Base-by-base conservation (phyloP, 352 stramenopile genomes). In the Phytopythium litorale region DNA sequence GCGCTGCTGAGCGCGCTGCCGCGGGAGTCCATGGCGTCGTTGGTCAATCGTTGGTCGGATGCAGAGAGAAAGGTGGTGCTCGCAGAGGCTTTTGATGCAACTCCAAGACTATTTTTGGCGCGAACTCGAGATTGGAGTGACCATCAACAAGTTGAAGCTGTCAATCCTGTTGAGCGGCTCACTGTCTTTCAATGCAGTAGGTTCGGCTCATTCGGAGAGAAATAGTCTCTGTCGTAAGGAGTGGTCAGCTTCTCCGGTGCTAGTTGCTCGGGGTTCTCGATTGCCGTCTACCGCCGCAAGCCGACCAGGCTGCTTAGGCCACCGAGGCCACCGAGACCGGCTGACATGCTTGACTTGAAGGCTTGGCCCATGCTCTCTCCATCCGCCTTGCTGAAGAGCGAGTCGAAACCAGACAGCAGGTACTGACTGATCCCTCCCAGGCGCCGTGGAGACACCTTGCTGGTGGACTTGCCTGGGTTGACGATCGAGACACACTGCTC, bases 1-100 rank as follows among this genome's bases (percentile, higher is more conserved):
- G 82, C 80, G 43, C 64, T 87, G 35, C 80, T 88, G 50, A 90
- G 65, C 12, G 82, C 67, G 46, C 68, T 86, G 23, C 66, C 65
- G 48, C 82, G 71, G 49, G 75, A 67, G 61, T 89, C 78, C 79
- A 91, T 88, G 28, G 53, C 11, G 35, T n/a, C 7, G 3, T 11
- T n/a, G n/a, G 53, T 11, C 6, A n/a, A 19, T 46, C n/a, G 42
- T 49, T 49, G 40, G 40, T 46, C 18, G 40, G 5, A 19, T 21
- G 18, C 18, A 19, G 45, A 32, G 43, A 51, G 12, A 12, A 30
- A 35, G 46, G 46, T 52, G 46, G 42, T 25, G 42, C 7, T 25
- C 19, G 42, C 42, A 15, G 19, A 25, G 42, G 12, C 16, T 45
- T n/a, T 9, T 9, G 40, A 45, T 45, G 40, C 16, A 45, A 16